A percentile compares a stretch with the other conserved stretches of the same genome.
Conservation (phyloP, 106 monocot species). For the Agapanthus africanus region DNA sequence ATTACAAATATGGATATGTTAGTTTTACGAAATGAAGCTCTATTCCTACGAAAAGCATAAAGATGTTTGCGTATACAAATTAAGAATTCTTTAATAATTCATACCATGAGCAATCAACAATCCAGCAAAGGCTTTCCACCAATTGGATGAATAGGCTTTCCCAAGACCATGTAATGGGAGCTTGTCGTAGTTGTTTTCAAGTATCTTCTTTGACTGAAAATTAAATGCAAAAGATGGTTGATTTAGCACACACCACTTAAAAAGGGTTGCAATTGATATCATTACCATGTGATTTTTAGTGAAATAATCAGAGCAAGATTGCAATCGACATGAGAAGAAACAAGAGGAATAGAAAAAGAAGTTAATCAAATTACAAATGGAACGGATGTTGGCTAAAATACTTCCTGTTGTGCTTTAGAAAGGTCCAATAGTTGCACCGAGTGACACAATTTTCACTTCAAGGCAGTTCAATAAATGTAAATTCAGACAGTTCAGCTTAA, state of each 20-base stretch:
- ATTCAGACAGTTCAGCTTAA: neutral
- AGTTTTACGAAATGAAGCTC: neutral
- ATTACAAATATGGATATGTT: neutral
- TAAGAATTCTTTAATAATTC: too few species aligned
- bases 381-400: neutral
- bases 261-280: neutral
- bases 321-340: neutral
- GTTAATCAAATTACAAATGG: neutral
- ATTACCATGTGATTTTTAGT: neutral
- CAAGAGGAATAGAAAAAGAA: neutral
- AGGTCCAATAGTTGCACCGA: neutral
- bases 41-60: neutral
- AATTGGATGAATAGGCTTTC: conserved; percentile 64
- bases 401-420: neutral
- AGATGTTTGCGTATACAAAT: neutral
- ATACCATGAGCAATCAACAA: conserved; percentile 72
- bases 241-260: neutral
- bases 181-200: conserved; percentile 72
- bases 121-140: conserved; percentile 94
- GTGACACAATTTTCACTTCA: neutral
- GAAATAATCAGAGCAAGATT: neutral
- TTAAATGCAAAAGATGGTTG: conserved; percentile 1
- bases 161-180: conserved; percentile 80
- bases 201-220: conserved; percentile 70
- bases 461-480: neutral